Evolutionary conservation across 2,329 filamentous ascomycete genomes (phyloP), one percentile per base, ranked within the genome.

Genomic region (Phoma sp.): DNA sequence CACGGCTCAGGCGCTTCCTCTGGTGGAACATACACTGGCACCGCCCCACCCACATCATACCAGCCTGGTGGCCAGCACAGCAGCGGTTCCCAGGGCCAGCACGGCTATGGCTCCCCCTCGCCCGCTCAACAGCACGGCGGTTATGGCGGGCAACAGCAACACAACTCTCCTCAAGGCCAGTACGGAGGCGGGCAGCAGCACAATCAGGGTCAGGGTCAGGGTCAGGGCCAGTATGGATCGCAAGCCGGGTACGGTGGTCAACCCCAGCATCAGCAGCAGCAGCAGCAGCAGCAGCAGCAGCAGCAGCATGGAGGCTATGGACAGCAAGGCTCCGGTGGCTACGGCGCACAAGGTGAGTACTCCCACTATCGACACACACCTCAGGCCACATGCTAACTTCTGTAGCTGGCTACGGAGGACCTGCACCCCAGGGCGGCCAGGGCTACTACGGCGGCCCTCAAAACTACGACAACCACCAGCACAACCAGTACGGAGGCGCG

Each of bases 41-140:
- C 83, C 52, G 84, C 86, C 35, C 88, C 88, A 10, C 83, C 85
- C n/a, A 73, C 81, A 11, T 81, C 83, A 6, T 88, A 88, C 69
- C 82, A 86, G 63, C 75, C 79, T 18, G 60, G 61, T 7, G 65
- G 64, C 10, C 65, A 64, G 41, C 59, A 67, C 48, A 56, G 51
- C 52, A 60, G 65, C 47, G 55, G 59, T 10, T 57, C 65, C 22
- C 66, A 62, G 13, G 56, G 66, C 30, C 60, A 66, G 23, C 52
- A 61, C 13, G 55, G 53, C 36, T 61, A 66, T 42, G 58, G 58
- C 14, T 61, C 64, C 22, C 60, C 63, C 10, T 43, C 58, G 13
- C 59, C 62, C 8, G 63, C 59, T 27, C 64, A 65, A 35, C 52
- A 50, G n/a, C 60, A 57, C 13, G 59, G 60, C 22, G 58, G 60